These are phyloP conservation scores for Penicillium psychrofluorescens DNA, from an alignment of 495 filamentous ascomycete genomes.

Conservation along the genomic window DNA sequence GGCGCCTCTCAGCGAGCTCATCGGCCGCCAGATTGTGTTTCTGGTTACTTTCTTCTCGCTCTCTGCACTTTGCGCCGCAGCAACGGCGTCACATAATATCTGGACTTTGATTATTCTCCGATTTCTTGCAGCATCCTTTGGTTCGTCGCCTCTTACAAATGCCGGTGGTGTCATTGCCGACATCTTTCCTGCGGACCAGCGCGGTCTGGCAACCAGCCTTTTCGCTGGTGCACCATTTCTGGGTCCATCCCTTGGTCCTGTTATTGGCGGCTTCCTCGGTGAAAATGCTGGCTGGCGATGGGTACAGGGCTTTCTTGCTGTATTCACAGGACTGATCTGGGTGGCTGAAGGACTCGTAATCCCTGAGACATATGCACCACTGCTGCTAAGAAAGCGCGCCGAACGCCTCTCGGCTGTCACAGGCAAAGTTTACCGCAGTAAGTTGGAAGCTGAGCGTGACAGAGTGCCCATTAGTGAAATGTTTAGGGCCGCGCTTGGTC, in stretches of 20 bases:
- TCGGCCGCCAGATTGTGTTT: constrained; percentile 60
- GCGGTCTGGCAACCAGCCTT: constrained; percentile 51
- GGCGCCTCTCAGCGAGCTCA: constrained; percentile 53
- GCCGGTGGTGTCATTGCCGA: constrained; percentile 64
- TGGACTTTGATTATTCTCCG: constrained; percentile 58
- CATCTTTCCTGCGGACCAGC: constrained; percentile 50
- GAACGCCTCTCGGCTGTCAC: constrained; percentile 42
- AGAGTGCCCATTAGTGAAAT: constrained; percentile 25
- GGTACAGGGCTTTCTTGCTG: constrained; percentile 41
- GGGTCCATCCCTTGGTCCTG: constrained; percentile 49
- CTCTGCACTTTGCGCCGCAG: constrained; percentile 56
- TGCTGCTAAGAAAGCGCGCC: constrained; percentile 48
- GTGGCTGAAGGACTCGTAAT: constrained; percentile 36
- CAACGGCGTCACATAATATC: constrained; percentile 50
- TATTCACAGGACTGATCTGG: constrained; percentile 16
- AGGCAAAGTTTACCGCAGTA: constrained; percentile 43
- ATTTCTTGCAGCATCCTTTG: constrained; percentile 66
- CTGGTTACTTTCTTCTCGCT: constrained; percentile 49
- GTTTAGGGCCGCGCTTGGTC: constrained; percentile 36
- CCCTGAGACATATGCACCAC: constrained; percentile 54
- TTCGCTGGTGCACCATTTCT: constrained; percentile 57
- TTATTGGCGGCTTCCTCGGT: constrained; percentile 50
- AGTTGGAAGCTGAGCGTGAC: constrained; percentile 36
- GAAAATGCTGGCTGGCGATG: constrained; percentile 51
- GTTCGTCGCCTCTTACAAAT: constrained; percentile 58